Evolutionary conservation across 306 rosid species (phyloP).

Genomic region (Crataegus laevigata): DNA sequence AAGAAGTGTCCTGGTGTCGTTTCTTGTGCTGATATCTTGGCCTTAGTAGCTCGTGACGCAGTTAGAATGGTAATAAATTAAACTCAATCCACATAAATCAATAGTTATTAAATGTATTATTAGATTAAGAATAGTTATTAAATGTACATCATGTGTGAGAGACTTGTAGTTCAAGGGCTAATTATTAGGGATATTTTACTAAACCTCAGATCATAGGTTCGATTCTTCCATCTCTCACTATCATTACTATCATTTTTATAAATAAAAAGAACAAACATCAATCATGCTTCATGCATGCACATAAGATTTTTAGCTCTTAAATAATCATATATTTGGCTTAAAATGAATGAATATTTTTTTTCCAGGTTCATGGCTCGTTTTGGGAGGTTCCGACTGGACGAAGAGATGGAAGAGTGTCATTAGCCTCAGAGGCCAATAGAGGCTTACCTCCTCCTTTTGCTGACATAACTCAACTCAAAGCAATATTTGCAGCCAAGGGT

Average conservation of each 20-base stretch:
- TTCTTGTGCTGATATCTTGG: conserved; percentile 34
- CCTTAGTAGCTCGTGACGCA: conserved; percentile 29
- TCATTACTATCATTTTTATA: too few species aligned
- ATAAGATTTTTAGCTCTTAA: too few species aligned
- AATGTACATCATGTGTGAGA: too few species aligned
- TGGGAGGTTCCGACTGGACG: conserved; percentile 39
- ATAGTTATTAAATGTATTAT: neutral
- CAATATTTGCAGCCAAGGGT: conserved; percentile 19
- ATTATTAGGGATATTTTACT: too few species aligned
- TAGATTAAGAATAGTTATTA: too few species aligned
- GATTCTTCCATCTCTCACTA: too few species aligned
- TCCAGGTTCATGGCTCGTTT: conserved; percentile 21
- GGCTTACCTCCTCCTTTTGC: conserved; percentile 23
- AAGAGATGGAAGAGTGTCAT: conserved; percentile 31
- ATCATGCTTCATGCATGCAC: too few species aligned
- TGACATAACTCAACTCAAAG: conserved; percentile 21
- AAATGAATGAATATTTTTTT: neutral
- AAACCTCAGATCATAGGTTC: too few species aligned
- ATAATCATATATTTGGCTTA: neutral
- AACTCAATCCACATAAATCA: neutral
- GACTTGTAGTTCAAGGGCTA: too few species aligned
- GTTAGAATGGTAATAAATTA: conserved; percentile 3
- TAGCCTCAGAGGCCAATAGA: conserved; percentile 5
- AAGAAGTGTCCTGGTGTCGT: conserved; percentile 37
- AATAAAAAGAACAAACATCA: too few species aligned